phyloP scores from a whole-genome alignment of 108 stramenopile genomes.

The Pseudonitzschia pungens region DNA sequence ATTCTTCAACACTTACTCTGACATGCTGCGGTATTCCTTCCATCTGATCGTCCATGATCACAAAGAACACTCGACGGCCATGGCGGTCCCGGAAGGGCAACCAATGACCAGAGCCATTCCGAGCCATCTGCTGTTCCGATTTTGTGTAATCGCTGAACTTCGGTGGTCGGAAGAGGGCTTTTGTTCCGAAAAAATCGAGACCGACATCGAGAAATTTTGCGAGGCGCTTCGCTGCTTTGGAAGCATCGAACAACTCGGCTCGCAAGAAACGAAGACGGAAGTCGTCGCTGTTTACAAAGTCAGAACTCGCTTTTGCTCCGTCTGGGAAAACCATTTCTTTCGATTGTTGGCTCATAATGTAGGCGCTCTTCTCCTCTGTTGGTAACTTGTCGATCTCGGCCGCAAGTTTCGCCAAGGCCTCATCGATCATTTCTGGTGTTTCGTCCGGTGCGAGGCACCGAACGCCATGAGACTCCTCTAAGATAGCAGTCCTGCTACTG shows the following conservation, averaged over 20 bases:
- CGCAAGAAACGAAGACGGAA: constrained; percentile 44
- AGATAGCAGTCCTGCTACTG: background rate
- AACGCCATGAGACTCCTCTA: background rate
- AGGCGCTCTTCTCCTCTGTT: background rate
- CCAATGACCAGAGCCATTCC: background rate
- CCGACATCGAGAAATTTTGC: constrained; percentile 27
- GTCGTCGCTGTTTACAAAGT: constrained; percentile 1
- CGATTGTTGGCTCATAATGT: too few species aligned
- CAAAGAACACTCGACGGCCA: background rate
- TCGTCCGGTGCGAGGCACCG: background rate
- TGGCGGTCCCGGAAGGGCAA: background rate
- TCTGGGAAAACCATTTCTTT: too few species aligned
- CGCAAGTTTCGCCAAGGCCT: background rate
- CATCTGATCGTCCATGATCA: background rate
- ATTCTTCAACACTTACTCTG: background rate
- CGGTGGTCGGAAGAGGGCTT: constrained; percentile 9
- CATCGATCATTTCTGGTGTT: background rate
- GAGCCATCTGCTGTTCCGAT: constrained; percentile 9
- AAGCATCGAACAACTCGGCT: constrained; percentile 37
- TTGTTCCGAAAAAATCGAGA: constrained; percentile 27
- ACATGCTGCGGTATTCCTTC: background rate
- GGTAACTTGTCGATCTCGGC: background rate
- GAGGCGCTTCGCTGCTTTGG: constrained; percentile 30
- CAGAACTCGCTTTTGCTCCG: too few species aligned
- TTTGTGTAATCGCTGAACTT: constrained; percentile 9